Evolutionary conservation across 106 monocot genomes (phyloP), one percentile per base, ranked within the genome.

Genomic region (Allium cepa): DNA sequence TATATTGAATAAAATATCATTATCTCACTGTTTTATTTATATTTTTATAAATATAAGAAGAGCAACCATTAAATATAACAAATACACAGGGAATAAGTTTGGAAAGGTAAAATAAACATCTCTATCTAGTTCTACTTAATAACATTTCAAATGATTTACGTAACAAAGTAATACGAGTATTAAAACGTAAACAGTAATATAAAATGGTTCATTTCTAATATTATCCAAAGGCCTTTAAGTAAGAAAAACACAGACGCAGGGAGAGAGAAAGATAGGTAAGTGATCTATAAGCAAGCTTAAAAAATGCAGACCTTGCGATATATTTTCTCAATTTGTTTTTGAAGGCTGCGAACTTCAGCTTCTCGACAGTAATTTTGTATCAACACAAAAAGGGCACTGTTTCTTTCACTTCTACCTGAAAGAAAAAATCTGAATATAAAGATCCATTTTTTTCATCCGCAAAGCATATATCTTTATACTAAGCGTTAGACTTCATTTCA

Each of bases 301-400:
- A 56, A 56, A 46, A n/a, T 46, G 56, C 74, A 49, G 64, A 75
- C 68, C 68, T 75, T 68, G 60, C 68, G 68, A 57, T 75, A 75
- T 61, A 68, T 75, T 27, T 75, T 75, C 75, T 75, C 68, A 55
- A 75, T 75, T 52, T 75, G 68, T 62, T 75, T 75, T 17, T 75
- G 68, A 67, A 75, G 68, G 68, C 68, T 75, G 16, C 75, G 67
- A 46, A 75, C 75, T 46, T 67, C 68, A 61, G 68, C 49, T 60
- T 75, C 75, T 46, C 67, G 50, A 46, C 75, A 75, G 58, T 75
- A 75, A 53, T 75, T 75, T 46, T 75, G 57, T 61, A 75, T 68
- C 15, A 75, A 53, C 52, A 60, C 68, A 52, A 68, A 68, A 11
- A 75, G 53, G 51, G 75, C 75, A 60, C 67, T 46, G 61, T 22